phyloP scores from a whole-genome alignment of 345 rosid genomes.

The Orychophragmus violaceus region DNA sequence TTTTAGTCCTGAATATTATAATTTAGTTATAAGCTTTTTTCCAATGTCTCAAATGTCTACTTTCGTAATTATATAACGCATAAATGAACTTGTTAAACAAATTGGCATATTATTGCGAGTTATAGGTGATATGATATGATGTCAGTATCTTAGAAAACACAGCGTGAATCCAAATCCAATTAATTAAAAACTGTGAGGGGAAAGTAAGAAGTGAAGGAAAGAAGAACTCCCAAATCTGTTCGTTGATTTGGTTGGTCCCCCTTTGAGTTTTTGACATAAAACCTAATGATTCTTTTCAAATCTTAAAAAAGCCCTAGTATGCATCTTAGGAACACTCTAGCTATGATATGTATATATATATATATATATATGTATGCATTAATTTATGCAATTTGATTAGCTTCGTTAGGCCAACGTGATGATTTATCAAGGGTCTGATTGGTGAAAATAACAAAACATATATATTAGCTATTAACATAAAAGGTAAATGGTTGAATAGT shows the following conservation, averaged over 20 bases:
- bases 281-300: conserved; percentile 24
- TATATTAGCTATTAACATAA: too few relatives aligned
- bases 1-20: not conserved
- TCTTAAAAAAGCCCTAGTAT: too few relatives aligned
- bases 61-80: not conserved
- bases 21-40: too few relatives aligned
- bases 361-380: not conserved
- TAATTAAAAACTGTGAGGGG: not conserved
- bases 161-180: not conserved
- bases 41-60: not conserved
- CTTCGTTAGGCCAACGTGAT: conserved; percentile 25
- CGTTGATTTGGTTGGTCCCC: conserved; percentile 25
- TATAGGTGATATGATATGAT: not conserved
- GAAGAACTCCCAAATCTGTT: too few relatives aligned
- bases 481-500: too few relatives aligned
- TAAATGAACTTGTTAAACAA: not conserved
- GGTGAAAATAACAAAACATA: too few relatives aligned
- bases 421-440: too few relatives aligned
- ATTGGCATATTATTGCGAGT: not conserved
- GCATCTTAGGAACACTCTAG: too few relatives aligned
- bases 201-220: too few relatives aligned
- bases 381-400: conserved; percentile 1
- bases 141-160: not conserved
- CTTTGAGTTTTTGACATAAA: conserved; percentile 10
- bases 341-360: too few relatives aligned